Base-by-base conservation (phyloP, 75 land plant species). In the Cunninghamia lanceolata region DNA sequence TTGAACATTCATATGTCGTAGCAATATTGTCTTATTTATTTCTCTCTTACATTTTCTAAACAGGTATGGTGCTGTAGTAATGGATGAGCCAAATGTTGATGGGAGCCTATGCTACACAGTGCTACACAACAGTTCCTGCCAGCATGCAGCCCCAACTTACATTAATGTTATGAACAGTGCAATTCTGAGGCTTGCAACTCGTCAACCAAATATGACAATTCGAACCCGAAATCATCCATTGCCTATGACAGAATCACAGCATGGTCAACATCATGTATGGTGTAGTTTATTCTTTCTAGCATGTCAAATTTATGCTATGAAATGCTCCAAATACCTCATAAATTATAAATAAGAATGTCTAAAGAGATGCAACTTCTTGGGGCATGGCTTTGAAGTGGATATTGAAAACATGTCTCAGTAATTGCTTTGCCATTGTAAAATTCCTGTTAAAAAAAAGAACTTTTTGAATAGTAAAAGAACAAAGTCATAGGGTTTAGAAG, bases 51-150 rank as follows among this genome's bases (percentile, higher is more conserved):
- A 66, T 80, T 15, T 39, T 78, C 34, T 17, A 39, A 84, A 32
- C 84, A 95, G 96, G 91, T 95, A 95, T 90, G 96, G 96, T 14
- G 96, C 96, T 42, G 84, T 95, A 83, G 91, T 95, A 39, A 93
- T 95, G 94, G 89, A 91, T 85, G 91, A 92, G 73, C 89, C 88
- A 85, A 75, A 91, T 88, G 86, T 54, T 40, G 93, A 95, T 89
- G 93, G 94, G 13, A 94, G 93, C 86, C 3, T 95, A 71, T 94
- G 91, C 25, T 94, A 91, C 85, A 93, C 94, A 53, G 87, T 95
- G 39, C 93, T 94, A 28, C 96, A 95, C 84, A 95, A 95, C 46
- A 88, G 94, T 86, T 86, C 95, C 59, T 94, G 96, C 86, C 96
- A 95, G 86, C 96, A 95, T 91, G 93, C 91, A 40, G 96, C 92